Evolutionary conservation across 495 filamentous ascomycete species (phyloP).

Genomic region (Lophiostoma macrostomum): DNA sequence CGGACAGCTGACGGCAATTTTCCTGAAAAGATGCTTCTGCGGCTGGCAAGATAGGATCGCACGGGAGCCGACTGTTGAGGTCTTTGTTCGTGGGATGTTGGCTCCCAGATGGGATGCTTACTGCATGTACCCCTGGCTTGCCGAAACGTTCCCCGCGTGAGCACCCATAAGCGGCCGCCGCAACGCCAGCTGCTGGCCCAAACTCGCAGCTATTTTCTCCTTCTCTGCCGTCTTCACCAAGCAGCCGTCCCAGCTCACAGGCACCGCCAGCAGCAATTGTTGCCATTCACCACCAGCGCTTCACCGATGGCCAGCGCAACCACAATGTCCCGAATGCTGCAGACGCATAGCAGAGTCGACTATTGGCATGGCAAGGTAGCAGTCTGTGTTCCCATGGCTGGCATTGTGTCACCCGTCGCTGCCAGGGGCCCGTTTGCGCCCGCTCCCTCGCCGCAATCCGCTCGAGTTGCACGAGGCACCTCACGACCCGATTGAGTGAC

Average conservation of each 20-base stretch:
- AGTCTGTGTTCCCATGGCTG: constrained; percentile 25
- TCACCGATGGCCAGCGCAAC: background rate
- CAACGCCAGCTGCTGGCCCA: background rate
- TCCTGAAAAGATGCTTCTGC: no score
- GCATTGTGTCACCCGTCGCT: constrained; percentile 10
- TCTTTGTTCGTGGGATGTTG: background rate
- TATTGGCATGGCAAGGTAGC: constrained; percentile 21
- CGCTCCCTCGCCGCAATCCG: constrained; percentile 10
- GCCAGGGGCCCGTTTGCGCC: background rate
- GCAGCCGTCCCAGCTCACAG: background rate
- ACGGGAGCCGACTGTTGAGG: no score
- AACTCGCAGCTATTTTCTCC: constrained; percentile 2
- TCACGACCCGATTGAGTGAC: constrained; percentile 12
- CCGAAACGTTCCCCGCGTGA: constrained; percentile 23
- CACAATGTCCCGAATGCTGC: constrained; percentile 5
- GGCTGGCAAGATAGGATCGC: no score
- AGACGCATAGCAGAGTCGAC: constrained; percentile 4
- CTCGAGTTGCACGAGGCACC: constrained; percentile 26
- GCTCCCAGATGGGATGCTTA: constrained; percentile 3
- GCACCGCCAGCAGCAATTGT: constrained; percentile 1
- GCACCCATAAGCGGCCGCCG: background rate
- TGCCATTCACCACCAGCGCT: background rate
- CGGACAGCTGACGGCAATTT: no score
- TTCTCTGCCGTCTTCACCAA: background rate
- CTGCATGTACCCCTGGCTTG: constrained; percentile 1